phyloP scores from a whole-genome alignment of 495 filamentous ascomycete species.

The Aspergillus ellipticus region DNA sequence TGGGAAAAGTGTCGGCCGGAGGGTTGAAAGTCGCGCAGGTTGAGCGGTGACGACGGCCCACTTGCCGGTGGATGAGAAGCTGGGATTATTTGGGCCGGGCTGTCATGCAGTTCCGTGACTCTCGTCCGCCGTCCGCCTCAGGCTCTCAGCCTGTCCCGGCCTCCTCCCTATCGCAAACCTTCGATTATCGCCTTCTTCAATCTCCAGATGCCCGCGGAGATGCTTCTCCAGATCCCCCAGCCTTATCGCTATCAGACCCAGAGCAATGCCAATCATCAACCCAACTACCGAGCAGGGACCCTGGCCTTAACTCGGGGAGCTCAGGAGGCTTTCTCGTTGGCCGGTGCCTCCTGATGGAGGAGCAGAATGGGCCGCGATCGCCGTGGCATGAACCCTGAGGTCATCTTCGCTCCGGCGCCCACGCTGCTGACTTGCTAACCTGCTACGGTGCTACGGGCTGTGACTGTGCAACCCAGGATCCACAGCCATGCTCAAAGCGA shows the following conservation, averaged over 20 bases:
- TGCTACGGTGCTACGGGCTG: not conserved
- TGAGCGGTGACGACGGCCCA: not conserved
- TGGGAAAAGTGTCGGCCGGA: too few relatives aligned
- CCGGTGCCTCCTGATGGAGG: not conserved
- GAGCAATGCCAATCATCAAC: not conserved
- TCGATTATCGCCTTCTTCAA: not conserved
- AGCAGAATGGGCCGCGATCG: not conserved
- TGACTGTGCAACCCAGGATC: not conserved
- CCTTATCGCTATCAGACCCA: not conserved
- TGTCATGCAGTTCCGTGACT: too few relatives aligned
- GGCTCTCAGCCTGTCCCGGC: not conserved
- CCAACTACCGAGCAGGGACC: slow-evolving; percentile 1
- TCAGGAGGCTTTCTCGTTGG: not conserved
- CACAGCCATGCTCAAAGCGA: not conserved
- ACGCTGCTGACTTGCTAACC: not conserved
- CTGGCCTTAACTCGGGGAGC: not conserved
- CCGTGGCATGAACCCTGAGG: slow-evolving; percentile 3
- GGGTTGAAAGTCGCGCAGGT: not conserved
- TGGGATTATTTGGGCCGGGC: not conserved
- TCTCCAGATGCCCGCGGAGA: not conserved
- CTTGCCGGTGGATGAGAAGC: not conserved
- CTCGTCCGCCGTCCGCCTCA: not conserved
- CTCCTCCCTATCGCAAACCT: not conserved
- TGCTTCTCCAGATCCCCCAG: not conserved
- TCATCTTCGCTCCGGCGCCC: not conserved